Evolutionary conservation across 2,329 filamentous ascomycete species (phyloP).

Genomic region (Alternaria novae-zelandiae): DNA sequence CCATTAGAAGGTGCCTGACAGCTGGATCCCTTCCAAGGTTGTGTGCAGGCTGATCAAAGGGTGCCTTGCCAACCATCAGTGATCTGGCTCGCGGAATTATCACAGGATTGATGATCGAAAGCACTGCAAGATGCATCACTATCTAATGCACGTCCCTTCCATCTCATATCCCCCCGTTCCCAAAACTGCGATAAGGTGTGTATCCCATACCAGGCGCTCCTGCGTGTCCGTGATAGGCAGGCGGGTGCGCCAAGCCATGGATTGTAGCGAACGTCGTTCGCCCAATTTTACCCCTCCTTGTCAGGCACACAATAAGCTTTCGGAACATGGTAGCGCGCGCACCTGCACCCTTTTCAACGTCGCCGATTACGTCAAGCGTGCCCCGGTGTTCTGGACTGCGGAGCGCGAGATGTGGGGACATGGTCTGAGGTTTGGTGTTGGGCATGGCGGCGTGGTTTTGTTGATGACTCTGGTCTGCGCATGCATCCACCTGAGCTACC

Average conservation of each 20-base stretch:
- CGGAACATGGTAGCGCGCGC: neutral
- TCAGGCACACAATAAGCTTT: neutral
- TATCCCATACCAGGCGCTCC: neutral
- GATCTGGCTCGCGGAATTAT: no score
- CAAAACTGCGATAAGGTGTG: constrained; percentile 1
- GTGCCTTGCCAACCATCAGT: no score
- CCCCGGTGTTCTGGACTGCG: neutral
- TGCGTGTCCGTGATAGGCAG: constrained; percentile 5
- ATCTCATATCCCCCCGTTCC: neutral
- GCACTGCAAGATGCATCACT: no score
- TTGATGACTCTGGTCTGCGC: neutral
- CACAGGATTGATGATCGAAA: no score
- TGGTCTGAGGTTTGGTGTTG: neutral
- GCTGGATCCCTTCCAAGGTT: no score
- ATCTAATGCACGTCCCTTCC: no score
- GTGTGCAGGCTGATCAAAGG: no score
- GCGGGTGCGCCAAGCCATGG: constrained; percentile 5
- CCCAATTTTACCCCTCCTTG: neutral
- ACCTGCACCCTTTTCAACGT: neutral
- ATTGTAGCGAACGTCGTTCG: constrained; percentile 21
- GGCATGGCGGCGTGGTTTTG: neutral
- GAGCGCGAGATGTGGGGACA: neutral
- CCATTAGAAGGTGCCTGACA: no score
- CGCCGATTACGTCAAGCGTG: neutral
- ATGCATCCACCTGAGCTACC: neutral